These are phyloP conservation scores for Apiospora phragmitis DNA, from an alignment of 2,329 filamentous ascomycete genomes.

Conservation along the genomic window DNA sequence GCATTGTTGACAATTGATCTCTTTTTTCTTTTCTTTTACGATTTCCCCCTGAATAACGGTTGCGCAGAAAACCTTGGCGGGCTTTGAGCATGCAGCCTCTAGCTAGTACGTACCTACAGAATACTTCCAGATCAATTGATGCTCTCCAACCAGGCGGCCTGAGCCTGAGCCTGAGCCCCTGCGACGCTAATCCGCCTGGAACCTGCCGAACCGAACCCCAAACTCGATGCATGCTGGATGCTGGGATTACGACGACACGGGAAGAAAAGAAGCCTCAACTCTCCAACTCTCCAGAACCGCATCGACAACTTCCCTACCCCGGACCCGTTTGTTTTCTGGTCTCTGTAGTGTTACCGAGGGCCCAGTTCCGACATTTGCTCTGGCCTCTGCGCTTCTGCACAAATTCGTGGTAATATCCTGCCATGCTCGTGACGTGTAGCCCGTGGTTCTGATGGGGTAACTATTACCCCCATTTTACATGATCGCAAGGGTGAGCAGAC, in stretches of 20 bases:
- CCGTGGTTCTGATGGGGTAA: slow-evolving; percentile 12
- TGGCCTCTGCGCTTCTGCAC: slow-evolving; percentile 9
- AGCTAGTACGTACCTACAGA: background rate
- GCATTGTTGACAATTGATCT: background rate
- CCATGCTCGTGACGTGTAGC: slow-evolving; percentile 17
- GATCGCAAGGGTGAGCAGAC: slow-evolving; percentile 7
- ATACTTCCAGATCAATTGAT: background rate
- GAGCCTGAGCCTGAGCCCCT: background rate
- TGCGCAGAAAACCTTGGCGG: background rate
- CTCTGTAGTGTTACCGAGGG: background rate
- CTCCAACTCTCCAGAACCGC: background rate
- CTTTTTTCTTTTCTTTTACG: background rate
- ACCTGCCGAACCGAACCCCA: slow-evolving; percentile 7
- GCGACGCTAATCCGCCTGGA: background rate
- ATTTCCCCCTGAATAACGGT: background rate
- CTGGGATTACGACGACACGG: background rate
- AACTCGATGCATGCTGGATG: background rate
- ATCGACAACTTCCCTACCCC: background rate
- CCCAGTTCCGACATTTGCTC: background rate
- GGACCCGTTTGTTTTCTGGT: background rate
- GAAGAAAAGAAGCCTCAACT: background rate
- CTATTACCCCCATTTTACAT: slow-evolving; percentile 14
- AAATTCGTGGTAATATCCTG: slow-evolving; percentile 16
- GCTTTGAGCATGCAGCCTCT: background rate
- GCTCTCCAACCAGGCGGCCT: background rate